Percentiles rank a stretch among this genome's conserved stretches.
Conservation (phyloP, 1,284 basidiomycete species). For the Ceratobasidium sp. region DNA sequence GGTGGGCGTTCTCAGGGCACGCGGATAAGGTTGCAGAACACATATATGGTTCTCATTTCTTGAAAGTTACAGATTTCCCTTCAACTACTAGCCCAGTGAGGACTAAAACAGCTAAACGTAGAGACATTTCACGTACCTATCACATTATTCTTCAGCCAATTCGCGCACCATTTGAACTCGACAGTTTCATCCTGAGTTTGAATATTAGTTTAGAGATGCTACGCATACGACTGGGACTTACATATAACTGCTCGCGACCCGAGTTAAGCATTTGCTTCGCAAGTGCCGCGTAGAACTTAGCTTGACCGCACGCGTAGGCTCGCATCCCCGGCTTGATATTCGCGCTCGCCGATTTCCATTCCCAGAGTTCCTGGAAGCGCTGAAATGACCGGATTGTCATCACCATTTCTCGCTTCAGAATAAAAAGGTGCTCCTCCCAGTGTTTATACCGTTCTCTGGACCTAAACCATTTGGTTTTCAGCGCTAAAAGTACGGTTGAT, state of each 20-base stretch:
- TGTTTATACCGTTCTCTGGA: slow-evolving; percentile 12
- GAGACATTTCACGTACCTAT: slow-evolving; percentile 12
- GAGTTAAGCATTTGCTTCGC: background rate
- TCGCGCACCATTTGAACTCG: background rate
- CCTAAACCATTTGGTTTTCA: slow-evolving; percentile 26
- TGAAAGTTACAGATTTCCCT: too few species aligned
- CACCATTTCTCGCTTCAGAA: slow-evolving; percentile 29
- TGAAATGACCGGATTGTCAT: slow-evolving; percentile 11
- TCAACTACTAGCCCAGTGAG: too few species aligned
- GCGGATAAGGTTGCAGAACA: too few species aligned
- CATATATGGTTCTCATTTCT: too few species aligned
- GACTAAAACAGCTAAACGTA: too few species aligned
- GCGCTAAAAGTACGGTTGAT: background rate
- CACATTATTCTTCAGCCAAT: slow-evolving; percentile 2
- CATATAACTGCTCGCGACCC: background rate
- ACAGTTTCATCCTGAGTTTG: background rate
- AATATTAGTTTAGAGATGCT: background rate
- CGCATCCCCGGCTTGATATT: background rate
- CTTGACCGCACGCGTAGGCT: background rate
- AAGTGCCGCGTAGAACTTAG: background rate
- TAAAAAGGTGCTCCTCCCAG: slow-evolving; percentile 20
- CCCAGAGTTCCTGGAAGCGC: background rate
- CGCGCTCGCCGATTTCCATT: background rate
- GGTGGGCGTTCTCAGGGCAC: too few species aligned
- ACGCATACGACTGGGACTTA: background rate